Base-by-base conservation (phyloP, 306 rosid species). In the Casuarina equisetifolia region DNA sequence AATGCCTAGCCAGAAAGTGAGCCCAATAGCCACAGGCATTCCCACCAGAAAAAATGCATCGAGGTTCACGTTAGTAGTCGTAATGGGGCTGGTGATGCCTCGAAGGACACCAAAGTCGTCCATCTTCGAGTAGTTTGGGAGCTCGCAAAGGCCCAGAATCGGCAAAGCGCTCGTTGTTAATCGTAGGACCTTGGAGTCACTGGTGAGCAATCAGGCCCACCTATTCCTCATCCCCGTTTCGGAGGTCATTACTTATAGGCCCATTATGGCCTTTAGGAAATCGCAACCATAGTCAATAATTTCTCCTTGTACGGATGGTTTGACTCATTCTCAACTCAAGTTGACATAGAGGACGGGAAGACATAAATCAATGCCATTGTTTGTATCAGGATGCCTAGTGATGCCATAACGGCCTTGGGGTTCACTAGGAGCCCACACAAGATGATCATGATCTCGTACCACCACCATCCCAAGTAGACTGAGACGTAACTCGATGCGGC, bases 391-490 rank as follows among this genome's bases (percentile, higher is more conserved):
- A 95, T 75, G 3, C 98, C 98, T 97, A 95, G 92, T 20, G 98
- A 85, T 0, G 98, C 97, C 4, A 95, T 97, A 6, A 90, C 84
- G 6, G 97, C 88, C 10, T 74, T 91, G 80, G 98, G 97, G 85
- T 89, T 90, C 77, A 86, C 83, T 0, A 92, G 32, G 0, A 95
- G 57, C 2, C 98, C 98, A 16, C 98, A 92, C 2, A 95, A 19
- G 7, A 95, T 82, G 70, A 92, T 92, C 94, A 95, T 89, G 88
- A 95, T 92, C 90, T 95, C 98, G 71, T 95, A 95, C 98, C 98
- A 95, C 98, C 98, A 95, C 98, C 97, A 95, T 55, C 92, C 98
- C 73, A 95, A 58, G 49, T 97, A 95, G 35, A 95, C 98, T 0
- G 98, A 95, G 2, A 88, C 91, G 35, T 97, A 95, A 75, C 97